A percentile compares a stretch with the other conserved stretches of the same genome.
phyloP scores from a whole-genome alignment of 805 yeast genomes.

The Blastobotrys chiropterorum region DNA sequence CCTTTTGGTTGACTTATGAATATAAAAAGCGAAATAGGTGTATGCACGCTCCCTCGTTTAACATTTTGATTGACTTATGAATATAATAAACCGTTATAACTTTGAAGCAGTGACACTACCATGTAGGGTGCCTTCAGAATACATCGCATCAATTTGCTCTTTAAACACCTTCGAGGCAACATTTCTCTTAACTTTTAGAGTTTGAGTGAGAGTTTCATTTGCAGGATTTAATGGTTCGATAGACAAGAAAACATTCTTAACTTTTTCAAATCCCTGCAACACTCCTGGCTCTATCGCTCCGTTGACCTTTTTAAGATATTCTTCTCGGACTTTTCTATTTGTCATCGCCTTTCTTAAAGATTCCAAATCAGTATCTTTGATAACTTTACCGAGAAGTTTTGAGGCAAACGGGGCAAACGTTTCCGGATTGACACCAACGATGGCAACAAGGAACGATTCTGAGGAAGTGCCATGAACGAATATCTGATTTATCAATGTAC shows the following conservation, averaged over 20 bases:
- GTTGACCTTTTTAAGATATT: constrained; percentile 37
- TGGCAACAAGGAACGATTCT: constrained; percentile 50
- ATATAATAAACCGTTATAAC: too few relatives aligned
- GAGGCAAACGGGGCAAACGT: constrained; percentile 31
- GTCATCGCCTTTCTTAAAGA: constrained; percentile 28
- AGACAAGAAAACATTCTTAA: constrained; percentile 47
- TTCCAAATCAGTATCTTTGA: constrained; percentile 23
- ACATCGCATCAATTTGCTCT: constrained; percentile 38
- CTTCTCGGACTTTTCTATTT: constrained; percentile 33
- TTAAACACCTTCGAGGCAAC: constrained; percentile 42
- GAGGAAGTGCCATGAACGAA: constrained; percentile 61
- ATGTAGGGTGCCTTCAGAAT: constrained; percentile 39
- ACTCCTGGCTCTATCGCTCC: constrained; percentile 31
- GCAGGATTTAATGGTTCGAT: constrained; percentile 58
- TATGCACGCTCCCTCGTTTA: too few relatives aligned
- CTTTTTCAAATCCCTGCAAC: constrained; percentile 57
- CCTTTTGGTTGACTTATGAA: too few relatives aligned
- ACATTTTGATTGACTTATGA: too few relatives aligned
- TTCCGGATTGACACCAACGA: constrained; percentile 55
- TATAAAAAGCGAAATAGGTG: too few relatives aligned
- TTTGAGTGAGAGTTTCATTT: constrained; percentile 62
- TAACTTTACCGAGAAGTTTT: constrained; percentile 29
- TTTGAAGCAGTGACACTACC: background rate
- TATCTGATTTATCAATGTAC: constrained; percentile 47
- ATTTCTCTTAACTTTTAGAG: constrained; percentile 50